Base-by-base conservation (phyloP, 305 asterid genomes). In the Solanum aculeatissimum region DNA sequence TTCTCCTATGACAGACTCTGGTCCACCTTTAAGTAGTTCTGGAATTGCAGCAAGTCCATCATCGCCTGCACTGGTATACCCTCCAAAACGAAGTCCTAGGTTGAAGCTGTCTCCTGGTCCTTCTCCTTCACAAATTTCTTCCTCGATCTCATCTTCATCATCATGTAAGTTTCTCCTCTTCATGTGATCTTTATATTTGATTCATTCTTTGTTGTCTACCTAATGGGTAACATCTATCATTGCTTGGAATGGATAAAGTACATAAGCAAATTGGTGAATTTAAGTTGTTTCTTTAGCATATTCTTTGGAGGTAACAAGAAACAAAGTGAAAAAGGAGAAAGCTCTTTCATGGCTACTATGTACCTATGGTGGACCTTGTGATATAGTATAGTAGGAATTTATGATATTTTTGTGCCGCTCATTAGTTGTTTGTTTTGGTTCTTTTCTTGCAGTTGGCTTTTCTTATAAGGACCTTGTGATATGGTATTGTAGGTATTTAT, bases 151-250 rank as follows among this genome's bases (percentile, higher is more conserved):
- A 38, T 71, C 89, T 69, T 85, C 89, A 68, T 65, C 65, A 54
- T 87, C 93, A 57, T 85, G 98, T 94, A 91, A 94, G 98, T 87
- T 84, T 10, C 62, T 71, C 83, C 83, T 65, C 55, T 72, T 21
- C 25, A 6, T 8, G 21, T 71, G 49, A 49, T 12, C 49, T 82
- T 82, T 85, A 69, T 60, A 82, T 47, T 83, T 47, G 25, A 63
- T 80, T 55, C 35, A n/a, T 77, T 81, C 9, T 69, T 68, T 12
- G 11, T 49, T 47, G 38, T 49, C 62, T 49, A 49, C 63, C 63
- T 51, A 27, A 38, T 51, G 29, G 38, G 47, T 77, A 77, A 47
- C 29, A 77, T 77, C 65, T 77, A 75, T 51, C 47, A 51, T 18
- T 77, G 45, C 62, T 29, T 19, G 65, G 13, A 78, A 78, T 78